These are phyloP conservation scores for Aureobasidium zeae DNA, from an alignment of 2,329 filamentous ascomycete species.

Conservation along the genomic window DNA sequence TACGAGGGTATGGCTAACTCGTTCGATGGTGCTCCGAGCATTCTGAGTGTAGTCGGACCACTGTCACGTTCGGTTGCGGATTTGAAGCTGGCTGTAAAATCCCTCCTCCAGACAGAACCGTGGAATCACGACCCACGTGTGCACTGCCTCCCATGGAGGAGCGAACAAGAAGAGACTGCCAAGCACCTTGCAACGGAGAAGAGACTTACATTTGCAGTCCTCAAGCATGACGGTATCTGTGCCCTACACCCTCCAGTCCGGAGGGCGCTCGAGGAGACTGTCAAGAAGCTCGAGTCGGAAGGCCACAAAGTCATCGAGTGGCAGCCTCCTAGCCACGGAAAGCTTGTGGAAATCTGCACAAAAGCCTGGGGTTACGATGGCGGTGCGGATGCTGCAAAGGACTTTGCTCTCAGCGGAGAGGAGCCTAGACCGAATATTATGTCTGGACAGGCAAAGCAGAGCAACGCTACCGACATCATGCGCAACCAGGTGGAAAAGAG, in stretches of 20 bases:
- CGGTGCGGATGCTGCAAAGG: slow-evolving; percentile 41
- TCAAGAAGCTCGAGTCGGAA: slow-evolving; percentile 39
- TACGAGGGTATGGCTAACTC: slow-evolving; percentile 53
- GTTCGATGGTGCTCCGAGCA: slow-evolving; percentile 54
- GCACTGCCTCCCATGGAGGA: slow-evolving; percentile 56
- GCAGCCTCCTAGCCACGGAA: slow-evolving; percentile 41
- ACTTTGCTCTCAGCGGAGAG: slow-evolving; percentile 49
- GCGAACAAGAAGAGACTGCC: slow-evolving; percentile 33
- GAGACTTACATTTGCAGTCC: slow-evolving; percentile 46
- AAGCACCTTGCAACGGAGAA: slow-evolving; percentile 31
- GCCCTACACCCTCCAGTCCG: slow-evolving; percentile 49
- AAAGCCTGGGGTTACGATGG: slow-evolving; percentile 41
- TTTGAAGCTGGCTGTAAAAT: slow-evolving; percentile 47
- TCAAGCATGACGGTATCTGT: slow-evolving; percentile 44
- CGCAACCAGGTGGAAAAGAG: slow-evolving; percentile 45
- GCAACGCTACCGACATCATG: slow-evolving; percentile 37
- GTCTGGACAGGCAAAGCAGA: slow-evolving; percentile 30
- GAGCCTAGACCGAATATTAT: slow-evolving; percentile 38
- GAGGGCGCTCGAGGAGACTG: slow-evolving; percentile 45
- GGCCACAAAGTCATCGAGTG: slow-evolving; percentile 53
- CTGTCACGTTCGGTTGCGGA: slow-evolving; percentile 48
- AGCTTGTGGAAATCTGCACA: slow-evolving; percentile 29
- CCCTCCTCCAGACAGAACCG: slow-evolving; percentile 49
- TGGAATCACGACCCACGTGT: slow-evolving; percentile 60
- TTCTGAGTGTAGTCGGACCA: slow-evolving; percentile 55